A percentile compares a stretch with the other conserved stretches of the same genome.
Evolutionary conservation across 148 eudicot species (phyloP).

Genomic region (Nepenthes gracilis): DNA sequence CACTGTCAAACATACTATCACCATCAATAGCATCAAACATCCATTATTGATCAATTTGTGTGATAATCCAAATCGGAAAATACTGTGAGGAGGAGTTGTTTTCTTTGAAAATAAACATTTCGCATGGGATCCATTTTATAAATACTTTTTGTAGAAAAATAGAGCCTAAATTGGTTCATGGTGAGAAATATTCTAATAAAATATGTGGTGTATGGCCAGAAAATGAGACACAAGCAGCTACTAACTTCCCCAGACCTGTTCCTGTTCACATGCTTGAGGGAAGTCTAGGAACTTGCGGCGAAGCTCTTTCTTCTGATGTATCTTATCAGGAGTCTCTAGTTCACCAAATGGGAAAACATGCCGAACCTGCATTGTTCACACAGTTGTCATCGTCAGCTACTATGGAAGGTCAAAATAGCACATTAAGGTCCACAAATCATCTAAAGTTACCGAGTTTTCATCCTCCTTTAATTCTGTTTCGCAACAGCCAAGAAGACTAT

Average conservation of each 20-base stretch:
- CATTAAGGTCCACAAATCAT: constrained; percentile 38
- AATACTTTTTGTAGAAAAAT: no score
- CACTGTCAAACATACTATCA: no score
- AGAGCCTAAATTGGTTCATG: constrained; percentile 2
- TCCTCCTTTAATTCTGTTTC: constrained; percentile 38
- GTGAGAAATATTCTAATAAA: constrained; percentile 13
- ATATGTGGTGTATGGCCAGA: constrained; percentile 16
- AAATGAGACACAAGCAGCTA: constrained; percentile 30
- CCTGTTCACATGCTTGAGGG: constrained; percentile 84
- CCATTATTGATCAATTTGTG: no score
- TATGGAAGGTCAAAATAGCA: constrained; percentile 34
- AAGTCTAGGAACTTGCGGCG: constrained; percentile 32
- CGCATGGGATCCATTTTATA: no score
- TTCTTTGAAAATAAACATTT: no score
- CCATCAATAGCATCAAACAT: no score
- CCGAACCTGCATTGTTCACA: constrained; percentile 28
- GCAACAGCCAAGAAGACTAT: constrained; percentile 44
- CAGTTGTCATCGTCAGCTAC: constrained; percentile 37
- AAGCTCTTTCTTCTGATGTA: constrained; percentile 32
- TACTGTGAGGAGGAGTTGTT: no score
- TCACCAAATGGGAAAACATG: constrained; percentile 34
- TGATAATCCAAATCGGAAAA: no score
- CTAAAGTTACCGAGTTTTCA: constrained; percentile 41
- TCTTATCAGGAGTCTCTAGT: constrained; percentile 38
- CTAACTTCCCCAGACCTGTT: constrained; percentile 59